Base-by-base conservation (phyloP, 345 rosid species). In the Aegle marmelos region DNA sequence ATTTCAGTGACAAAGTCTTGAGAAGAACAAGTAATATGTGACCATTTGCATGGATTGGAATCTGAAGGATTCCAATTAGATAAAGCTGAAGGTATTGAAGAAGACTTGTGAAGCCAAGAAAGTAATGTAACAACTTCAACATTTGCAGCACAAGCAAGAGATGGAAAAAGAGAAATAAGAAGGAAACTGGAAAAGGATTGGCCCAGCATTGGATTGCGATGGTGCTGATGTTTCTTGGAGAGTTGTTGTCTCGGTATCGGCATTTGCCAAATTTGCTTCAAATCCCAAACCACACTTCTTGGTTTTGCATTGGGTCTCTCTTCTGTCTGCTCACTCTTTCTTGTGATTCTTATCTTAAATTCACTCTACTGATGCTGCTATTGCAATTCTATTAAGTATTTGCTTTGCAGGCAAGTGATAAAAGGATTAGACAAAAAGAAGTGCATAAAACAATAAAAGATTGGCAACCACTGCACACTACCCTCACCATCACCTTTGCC, bases 11-110 rank as follows among this genome's bases (percentile, higher is more conserved):
- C 94, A 39, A 77, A 82, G 39, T 76, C 81, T 59, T 84, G 65
- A 4, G 86, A 68, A 28, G 93, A 87, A 37, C 94, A 92, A 65
- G 83, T 87, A 30, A 92, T 87, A 85, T 86, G 83, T 57, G 92
- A 73, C 97, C 97, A 92, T 0, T 62, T 81, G 81, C 97, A 92
- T 56, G 97, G 94, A 80, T 89, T 82, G 13, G 90, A 68, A 74
- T 89, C 94, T 25, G 86, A 85, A 48, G 89, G 86, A 65, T 87
- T 86, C 93, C 97, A 92, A 37, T 63, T 70, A 25, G 91, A 87
- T 76, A 89, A 81, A 28, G 78, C 83, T 27, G 81, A 65, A 54
- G 91, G 86, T 22, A 80, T 82, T 41, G 86, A 80, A 28, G 30
- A 50, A 22, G 91, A 79, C 79, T 79, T 76, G 61, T 83, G 91